These are phyloP conservation scores for Clohesyomyces aquaticus DNA, from an alignment of 495 filamentous ascomycete species.

Conservation along the genomic window DNA sequence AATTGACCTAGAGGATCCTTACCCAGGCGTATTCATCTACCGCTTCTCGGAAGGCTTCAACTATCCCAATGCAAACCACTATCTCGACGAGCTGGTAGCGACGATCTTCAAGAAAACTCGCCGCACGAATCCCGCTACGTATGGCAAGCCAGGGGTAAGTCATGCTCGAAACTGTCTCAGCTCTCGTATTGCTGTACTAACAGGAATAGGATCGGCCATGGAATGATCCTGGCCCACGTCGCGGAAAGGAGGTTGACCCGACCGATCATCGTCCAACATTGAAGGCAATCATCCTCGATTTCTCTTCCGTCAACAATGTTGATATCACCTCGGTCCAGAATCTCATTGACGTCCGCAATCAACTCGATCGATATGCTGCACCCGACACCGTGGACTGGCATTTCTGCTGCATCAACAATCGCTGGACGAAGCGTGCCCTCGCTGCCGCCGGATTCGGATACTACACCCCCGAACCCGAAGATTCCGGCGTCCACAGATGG, in stretches of 20 bases:
- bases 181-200: not conserved
- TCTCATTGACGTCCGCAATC: conserved; percentile 96
- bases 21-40: conserved; percentile 97
- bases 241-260: conserved; percentile 56
- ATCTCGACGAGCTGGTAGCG: conserved; percentile 76
- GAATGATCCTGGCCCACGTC: conserved; percentile 87
- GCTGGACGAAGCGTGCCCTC: conserved; percentile 96
- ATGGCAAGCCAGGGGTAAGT: conserved; percentile 61
- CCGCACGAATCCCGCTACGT: conserved; percentile 70
- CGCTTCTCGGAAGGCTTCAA: conserved; percentile 96
- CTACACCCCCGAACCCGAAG: conserved; percentile 63
- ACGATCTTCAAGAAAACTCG: conserved; percentile 78
- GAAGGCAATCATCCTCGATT: conserved; percentile 92
- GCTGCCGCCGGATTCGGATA: conserved; percentile 92
- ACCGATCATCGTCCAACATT: conserved; percentile 69
- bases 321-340: conserved; percentile 94
- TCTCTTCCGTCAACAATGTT: conserved; percentile 94
- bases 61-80: conserved; percentile 92
- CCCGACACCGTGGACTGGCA: conserved; percentile 94
- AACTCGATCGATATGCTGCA: conserved; percentile 83
- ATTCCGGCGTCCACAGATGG: conserved; percentile 67
- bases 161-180: not conserved
- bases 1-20: conserved; percentile 75
- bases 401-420: conserved; percentile 90
- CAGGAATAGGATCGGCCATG: conserved; percentile 76